Base-by-base conservation (phyloP, 2,329 filamentous ascomycete genomes). In the Pseudogymnoascus sp. region DNA sequence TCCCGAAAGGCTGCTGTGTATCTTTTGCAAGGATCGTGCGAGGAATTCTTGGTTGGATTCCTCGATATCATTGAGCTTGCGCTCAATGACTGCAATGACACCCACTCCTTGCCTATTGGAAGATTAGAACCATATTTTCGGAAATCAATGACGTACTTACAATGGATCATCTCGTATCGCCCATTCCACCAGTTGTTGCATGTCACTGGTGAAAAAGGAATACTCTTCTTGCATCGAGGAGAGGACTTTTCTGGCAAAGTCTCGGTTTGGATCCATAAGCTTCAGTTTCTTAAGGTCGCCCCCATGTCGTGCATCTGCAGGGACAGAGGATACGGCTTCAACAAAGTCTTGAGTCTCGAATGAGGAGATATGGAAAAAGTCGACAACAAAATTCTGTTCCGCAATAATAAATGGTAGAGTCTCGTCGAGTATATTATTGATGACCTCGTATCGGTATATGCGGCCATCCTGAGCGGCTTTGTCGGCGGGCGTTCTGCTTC, bases 381-480 rank as follows among this genome's bases (percentile, higher is more conserved):
- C 91, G n/a, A 96, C 86, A 57, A 97, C 80, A 71, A 97, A 99
- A 71, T 97, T 97, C 72, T 99, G 93, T 74, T 99, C 94, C 72
- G 93, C 92, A 67, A 91, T 87, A 62, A 97, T 86, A 61, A 96
- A 80, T 5, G 88, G 90, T 47, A 92, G 77, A 65, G 94, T 83
- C 68, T 97, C 91, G 62, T 94, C 88, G 64, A 97, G 76, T 11
- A 90, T 85, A 37, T 86, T 86, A 0, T 84, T 80, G 73, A 97
- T 96, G 2, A 90, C 85, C 73, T 96, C 91, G 67, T 86, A 93
- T 0, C 90, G 85, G 66, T 89, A 81, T 62, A 88, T 81, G 67
- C 85, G 84, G 60, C 84, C 85, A 66, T 87, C 85, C 54, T 83
- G 76, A 6, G 75, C 74, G 7, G 75, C 74, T 69, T 85, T 88